Percentiles rank a stretch among this genome's conserved stretches.
Evolutionary conservation across 2,329 filamentous ascomycete species (phyloP).

Genomic region (Botryotinia calthae): DNA sequence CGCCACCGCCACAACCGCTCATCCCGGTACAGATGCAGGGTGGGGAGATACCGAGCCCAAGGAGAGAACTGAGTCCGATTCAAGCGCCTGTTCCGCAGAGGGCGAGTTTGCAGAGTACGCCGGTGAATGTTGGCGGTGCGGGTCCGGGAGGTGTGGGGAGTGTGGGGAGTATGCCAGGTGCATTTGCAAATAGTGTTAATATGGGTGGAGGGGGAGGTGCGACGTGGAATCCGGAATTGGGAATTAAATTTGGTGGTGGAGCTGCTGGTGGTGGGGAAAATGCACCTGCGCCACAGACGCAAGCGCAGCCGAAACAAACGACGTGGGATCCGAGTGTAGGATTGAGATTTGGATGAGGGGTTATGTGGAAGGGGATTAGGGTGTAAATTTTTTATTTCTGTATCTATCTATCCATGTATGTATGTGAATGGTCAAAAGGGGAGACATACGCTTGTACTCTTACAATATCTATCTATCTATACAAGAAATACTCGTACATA

Average conservation of each 20-base stretch:
- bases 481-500: background rate
- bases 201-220: slow-evolving; percentile 19
- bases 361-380: background rate
- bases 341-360: slow-evolving; percentile 35
- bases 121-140: slow-evolving; percentile 12
- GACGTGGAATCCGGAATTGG: slow-evolving; percentile 78
- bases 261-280: slow-evolving; percentile 16
- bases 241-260: slow-evolving; percentile 68
- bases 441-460: background rate
- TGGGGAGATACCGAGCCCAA: background rate
- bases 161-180: background rate
- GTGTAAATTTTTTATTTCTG: background rate
- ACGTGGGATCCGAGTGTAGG: slow-evolving; percentile 37
- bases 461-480: background rate
- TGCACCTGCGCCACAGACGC: background rate
- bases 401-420: background rate
- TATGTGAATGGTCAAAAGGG: background rate
- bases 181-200: background rate
- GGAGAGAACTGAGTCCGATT: slow-evolving; percentile 9
- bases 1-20: slow-evolving; percentile 37
- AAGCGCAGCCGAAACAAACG: slow-evolving; percentile 14
- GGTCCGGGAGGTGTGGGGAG: background rate
- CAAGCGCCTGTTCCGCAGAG: slow-evolving; percentile 20
- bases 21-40: slow-evolving; percentile 24
- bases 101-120: slow-evolving; percentile 41